Evolutionary conservation across 176 grass and related monocot species (phyloP), one percentile per base, ranked within the genome.

Genomic region (Bonia amplexicaulis): DNA sequence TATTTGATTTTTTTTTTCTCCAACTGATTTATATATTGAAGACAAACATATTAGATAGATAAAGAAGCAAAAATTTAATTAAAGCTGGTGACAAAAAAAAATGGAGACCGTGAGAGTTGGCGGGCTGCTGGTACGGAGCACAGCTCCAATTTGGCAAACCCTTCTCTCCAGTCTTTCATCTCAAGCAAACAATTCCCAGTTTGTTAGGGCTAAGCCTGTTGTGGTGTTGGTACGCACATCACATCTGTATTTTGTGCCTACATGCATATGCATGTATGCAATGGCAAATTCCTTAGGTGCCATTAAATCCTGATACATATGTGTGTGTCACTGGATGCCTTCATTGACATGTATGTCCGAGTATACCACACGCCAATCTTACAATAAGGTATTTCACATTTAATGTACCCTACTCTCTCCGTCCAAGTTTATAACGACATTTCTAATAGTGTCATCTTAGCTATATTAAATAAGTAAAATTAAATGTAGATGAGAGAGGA

Each of bases 21-120:
- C 19, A 22, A 3, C 17, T 19, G 19, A 22, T 57, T 15, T 57
- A 57, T 22, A 22, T 22, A 57, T 9, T 7, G 1, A 57, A 57
- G 54, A 57, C 54, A 57, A 57, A n/a, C 19, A 57, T 22, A 57
- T 19, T 57, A 22, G 19, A 57, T 22, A 15, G n/a, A 71, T 27
- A 20, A 54, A 20, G 16, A 6, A 54, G 17, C 52, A 54, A 6
- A 53, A 19, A 53, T 19, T 53, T 53, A 53, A 7, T 7, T 53
- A 53, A 53, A 2, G 51, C 16, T 19, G 6, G 52, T 54, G 17
- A 54, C 1, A 20, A 17, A 54, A 2, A 7, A 20, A 49, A 74
- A 22, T 44, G 61, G 77, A 89, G 23, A 89, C 82, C 27, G 87
- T 75, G 80, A 22, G 8, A 60, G 51, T 76, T 61, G 87, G 69